Evolutionary conservation across 2,329 filamentous ascomycete species (phyloP).

Genomic region (Aspergillus tubingensis): DNA sequence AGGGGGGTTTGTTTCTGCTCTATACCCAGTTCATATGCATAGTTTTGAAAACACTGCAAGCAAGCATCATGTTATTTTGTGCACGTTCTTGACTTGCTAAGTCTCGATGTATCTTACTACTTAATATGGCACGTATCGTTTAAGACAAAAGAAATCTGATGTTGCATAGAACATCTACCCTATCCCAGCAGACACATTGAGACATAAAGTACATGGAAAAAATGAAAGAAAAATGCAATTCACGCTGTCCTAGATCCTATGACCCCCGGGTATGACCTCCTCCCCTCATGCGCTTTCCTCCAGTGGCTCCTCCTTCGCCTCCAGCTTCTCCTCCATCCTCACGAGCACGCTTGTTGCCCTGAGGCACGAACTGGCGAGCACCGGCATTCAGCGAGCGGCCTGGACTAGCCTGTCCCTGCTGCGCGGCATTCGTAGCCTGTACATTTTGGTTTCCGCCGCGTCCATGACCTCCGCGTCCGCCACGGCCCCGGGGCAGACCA

Average conservation of each 20-base stretch:
- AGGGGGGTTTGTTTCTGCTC: neutral
- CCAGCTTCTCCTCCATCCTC: slow-evolving; percentile 51
- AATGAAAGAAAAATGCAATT: slow-evolving; percentile 6
- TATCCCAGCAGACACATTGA: neutral
- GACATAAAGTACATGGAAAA: slow-evolving; percentile 23
- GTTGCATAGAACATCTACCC: neutral
- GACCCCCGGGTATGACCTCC: slow-evolving; percentile 38
- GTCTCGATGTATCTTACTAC: no score
- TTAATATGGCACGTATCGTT: neutral
- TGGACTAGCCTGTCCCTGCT: slow-evolving; percentile 29
- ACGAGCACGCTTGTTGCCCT: slow-evolving; percentile 57
- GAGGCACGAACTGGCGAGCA: slow-evolving; percentile 58
- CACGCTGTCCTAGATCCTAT: slow-evolving; percentile 13
- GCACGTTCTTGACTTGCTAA: no score
- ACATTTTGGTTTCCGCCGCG: slow-evolving; percentile 45
- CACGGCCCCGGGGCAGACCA: slow-evolving; percentile 48
- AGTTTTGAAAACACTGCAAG: no score
- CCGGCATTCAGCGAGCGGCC: slow-evolving; percentile 49
- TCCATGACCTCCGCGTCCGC: slow-evolving; percentile 40
- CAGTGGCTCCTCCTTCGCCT: slow-evolving; percentile 38
- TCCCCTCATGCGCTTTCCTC: slow-evolving; percentile 53
- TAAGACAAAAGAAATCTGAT: slow-evolving; percentile 5
- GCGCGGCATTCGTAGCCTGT: slow-evolving; percentile 38
- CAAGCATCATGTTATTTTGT: no score
- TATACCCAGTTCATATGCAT: no score